Percentiles rank a stretch among this genome's conserved stretches.
Conservation (phyloP, 2,329 filamentous ascomycete genomes). For the Tolypocladium amazonense region DNA sequence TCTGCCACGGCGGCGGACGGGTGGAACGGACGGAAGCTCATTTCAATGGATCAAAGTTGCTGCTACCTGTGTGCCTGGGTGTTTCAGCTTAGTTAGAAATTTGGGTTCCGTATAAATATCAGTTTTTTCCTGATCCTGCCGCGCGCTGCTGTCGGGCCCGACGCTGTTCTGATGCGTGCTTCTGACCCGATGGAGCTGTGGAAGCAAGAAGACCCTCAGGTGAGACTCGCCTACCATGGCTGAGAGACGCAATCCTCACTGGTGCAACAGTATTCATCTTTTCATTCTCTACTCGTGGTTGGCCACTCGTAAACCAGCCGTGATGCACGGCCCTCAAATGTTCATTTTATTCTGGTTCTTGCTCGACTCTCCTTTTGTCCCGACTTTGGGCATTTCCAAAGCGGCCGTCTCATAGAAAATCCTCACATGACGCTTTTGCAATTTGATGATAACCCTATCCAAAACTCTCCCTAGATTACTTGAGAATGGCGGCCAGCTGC, state of each 20-base stretch:
- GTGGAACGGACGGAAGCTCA: not conserved
- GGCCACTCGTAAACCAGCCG: not conserved
- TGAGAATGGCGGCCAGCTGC: constrained; percentile 61
- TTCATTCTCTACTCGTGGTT: not conserved
- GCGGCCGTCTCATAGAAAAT: not conserved
- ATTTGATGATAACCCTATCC: not conserved
- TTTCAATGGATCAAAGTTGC: not conserved
- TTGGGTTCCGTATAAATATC: not conserved
- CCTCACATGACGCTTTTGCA: not conserved
- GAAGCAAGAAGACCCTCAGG: too few species aligned
- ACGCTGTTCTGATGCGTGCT: not conserved
- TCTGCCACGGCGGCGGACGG: constrained; percentile 7
- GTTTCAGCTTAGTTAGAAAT: constrained; percentile 1
- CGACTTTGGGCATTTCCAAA: not conserved
- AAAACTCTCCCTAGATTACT: constrained; percentile 9
- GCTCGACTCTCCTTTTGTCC: not conserved
- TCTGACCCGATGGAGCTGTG: not conserved
- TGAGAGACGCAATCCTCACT: not conserved
- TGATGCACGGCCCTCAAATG: not conserved
- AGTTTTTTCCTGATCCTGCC: not conserved
- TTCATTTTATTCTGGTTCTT: not conserved
- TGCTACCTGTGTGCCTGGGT: not conserved
- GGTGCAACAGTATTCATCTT: not conserved
- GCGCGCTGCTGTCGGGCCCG: not conserved
- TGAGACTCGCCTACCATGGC: not conserved